A percentile compares a stretch with the other conserved stretches of the same genome.
Evolutionary conservation across 345 rosid genomes (phyloP).

Genomic region (Psidium friedrichsthalianum): DNA sequence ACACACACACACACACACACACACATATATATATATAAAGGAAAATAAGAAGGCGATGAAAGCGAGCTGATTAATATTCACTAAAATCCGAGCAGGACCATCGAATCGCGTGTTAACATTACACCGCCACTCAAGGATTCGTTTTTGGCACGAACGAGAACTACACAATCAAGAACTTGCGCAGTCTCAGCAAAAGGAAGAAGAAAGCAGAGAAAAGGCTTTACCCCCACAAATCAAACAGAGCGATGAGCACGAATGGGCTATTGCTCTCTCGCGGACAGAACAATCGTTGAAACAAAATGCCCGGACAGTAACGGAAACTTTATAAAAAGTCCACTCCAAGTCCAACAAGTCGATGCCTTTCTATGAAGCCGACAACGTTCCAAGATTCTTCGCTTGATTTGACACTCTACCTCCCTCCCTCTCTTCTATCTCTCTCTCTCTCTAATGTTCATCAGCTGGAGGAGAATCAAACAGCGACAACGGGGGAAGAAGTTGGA

Average conservation of each 20-base stretch:
- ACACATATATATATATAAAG: too few relatives aligned
- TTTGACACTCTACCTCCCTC: neutral
- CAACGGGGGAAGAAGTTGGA: neutral
- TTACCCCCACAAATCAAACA: neutral
- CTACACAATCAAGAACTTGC: neutral
- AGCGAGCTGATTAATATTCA: neutral
- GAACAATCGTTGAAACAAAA: neutral
- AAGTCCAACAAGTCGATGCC: neutral
- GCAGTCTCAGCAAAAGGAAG: neutral
- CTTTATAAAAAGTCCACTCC: neutral
- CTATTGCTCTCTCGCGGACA: neutral
- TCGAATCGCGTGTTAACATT: neutral
- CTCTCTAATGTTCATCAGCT: neutral
- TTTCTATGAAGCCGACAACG: neutral
- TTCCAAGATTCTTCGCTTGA: neutral
- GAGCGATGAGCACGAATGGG: neutral
- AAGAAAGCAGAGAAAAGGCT: neutral
- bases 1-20: neutral
- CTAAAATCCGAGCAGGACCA: neutral
- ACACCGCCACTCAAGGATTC: neutral
- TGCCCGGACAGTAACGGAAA: neutral
- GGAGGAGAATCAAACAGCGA: neutral
- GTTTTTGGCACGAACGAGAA: neutral
- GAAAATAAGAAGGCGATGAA: neutral
- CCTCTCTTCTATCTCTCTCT: neutral